phyloP scores from a whole-genome alignment of 805 yeast genomes.

The Cyberlindnera mycetangii region DNA sequence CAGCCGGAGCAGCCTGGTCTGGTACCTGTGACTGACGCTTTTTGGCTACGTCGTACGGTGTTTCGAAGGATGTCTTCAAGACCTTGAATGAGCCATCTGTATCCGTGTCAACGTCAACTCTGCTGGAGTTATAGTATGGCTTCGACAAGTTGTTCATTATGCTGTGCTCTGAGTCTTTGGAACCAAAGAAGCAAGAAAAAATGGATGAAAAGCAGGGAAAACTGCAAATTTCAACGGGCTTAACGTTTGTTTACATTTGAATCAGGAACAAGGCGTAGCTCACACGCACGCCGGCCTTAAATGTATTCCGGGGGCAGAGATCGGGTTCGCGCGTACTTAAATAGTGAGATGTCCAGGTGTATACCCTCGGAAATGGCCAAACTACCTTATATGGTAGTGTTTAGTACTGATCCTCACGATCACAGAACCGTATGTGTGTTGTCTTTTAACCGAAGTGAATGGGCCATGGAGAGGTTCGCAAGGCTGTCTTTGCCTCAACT shows the following conservation, averaged over 20 bases:
- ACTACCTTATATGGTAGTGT: no score
- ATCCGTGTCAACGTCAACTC: slow-evolving; percentile 4
- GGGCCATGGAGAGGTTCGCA: no score
- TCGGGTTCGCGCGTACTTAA: no score
- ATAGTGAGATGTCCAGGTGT: no score
- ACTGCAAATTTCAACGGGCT: background rate
- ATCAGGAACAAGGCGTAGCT: background rate
- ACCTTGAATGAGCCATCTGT: slow-evolving; percentile 19
- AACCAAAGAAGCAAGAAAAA: background rate
- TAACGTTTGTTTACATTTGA: background rate
- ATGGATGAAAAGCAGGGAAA: background rate
- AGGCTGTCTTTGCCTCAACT: no score
- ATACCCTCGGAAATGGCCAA: background rate
- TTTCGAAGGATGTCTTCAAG: slow-evolving; percentile 24
- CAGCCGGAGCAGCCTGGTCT: background rate
- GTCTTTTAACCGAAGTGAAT: no score
- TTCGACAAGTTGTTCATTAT: slow-evolving; percentile 29
- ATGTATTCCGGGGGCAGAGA: background rate
- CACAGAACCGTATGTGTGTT: no score
- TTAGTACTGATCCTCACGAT: no score
- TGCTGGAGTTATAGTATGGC: slow-evolving; percentile 12
- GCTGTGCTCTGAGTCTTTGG: no score
- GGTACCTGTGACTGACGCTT: slow-evolving; percentile 18
- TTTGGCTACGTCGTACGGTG: slow-evolving; percentile 30
- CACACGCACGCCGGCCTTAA: background rate